phyloP scores from a whole-genome alignment of 805 yeast genomes.

The Cyberlindnera misumaiensis region DNA sequence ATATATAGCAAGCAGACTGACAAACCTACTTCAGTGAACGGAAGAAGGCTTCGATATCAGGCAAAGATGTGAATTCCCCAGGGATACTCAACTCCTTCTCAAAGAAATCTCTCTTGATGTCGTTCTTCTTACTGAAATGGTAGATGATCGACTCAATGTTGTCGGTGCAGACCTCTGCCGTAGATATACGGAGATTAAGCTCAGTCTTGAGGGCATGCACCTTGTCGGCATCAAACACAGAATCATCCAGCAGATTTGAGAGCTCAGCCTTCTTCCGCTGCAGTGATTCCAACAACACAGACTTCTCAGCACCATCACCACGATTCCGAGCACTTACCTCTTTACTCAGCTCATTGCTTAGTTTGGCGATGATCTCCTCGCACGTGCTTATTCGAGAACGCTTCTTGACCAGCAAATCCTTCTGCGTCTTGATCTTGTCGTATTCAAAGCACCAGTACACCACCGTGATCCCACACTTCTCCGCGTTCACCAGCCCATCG shows the following conservation, averaged over 20 bases:
- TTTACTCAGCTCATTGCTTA: slow-evolving; percentile 11
- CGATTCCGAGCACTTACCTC: not conserved
- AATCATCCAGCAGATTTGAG: slow-evolving; percentile 5
- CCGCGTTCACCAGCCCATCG: slow-evolving; percentile 41
- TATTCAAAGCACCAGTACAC: slow-evolving; percentile 44
- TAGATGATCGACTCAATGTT: slow-evolving; percentile 35
- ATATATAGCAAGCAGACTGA: too few species aligned
- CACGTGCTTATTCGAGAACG: slow-evolving; percentile 4
- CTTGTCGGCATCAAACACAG: slow-evolving; percentile 10
- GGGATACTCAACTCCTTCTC: slow-evolving; percentile 38
- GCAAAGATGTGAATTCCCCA: slow-evolving; percentile 30
- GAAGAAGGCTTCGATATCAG: slow-evolving; percentile 8
- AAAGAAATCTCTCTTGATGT: slow-evolving; percentile 25
- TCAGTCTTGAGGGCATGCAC: slow-evolving; percentile 6
- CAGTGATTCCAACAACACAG: slow-evolving; percentile 10
- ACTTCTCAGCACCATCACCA: slow-evolving; percentile 3
- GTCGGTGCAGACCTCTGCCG: slow-evolving; percentile 26
- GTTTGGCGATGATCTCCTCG: slow-evolving; percentile 6
- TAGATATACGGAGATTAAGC: slow-evolving; percentile 7
- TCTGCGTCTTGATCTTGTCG: slow-evolving; percentile 21
- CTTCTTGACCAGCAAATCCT: slow-evolving; percentile 5
- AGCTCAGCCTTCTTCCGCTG: slow-evolving; percentile 7
- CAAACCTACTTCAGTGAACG: not conserved
- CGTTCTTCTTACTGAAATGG: slow-evolving; percentile 28
- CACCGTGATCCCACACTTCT: slow-evolving; percentile 49